Percentiles rank a stretch among this genome's conserved stretches.
Conservation (phyloP, 176 grass and related monocot genomes). For the Phragmites australis region DNA sequence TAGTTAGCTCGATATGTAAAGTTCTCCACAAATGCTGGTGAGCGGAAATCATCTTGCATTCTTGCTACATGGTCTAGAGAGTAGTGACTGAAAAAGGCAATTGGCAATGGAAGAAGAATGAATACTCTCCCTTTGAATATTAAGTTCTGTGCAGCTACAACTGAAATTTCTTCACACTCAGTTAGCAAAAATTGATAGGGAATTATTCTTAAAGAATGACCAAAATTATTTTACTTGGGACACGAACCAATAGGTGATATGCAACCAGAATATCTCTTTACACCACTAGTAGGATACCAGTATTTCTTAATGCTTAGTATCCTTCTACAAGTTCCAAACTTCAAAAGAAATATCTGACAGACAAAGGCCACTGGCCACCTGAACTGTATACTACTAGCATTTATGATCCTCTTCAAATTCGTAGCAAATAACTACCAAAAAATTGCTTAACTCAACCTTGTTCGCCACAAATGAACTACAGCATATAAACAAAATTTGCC, state of each 20-base stretch:
- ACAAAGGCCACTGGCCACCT: neutral
- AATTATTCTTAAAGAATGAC: no score
- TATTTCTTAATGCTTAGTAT: neutral
- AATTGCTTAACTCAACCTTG: neutral
- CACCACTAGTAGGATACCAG: neutral
- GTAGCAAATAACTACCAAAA: neutral
- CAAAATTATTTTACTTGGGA: neutral
- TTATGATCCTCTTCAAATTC: neutral
- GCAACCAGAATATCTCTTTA: neutral
- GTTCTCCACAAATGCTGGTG: neutral
- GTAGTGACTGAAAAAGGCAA: neutral
- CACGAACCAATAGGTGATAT: no score
- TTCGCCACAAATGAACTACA: neutral
- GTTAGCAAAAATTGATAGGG: no score
- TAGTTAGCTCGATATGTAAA: neutral
- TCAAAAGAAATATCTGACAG: neutral
- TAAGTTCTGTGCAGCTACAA: constrained; percentile 3
- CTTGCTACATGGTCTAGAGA: neutral
- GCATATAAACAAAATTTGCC: neutral
- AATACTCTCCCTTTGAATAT: neutral
- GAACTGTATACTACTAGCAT: neutral
- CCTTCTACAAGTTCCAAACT: neutral
- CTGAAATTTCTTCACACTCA: neutral
- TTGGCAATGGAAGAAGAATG: neutral
- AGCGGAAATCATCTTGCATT: neutral